Conservation (phyloP, 352 stramenopile species). For the Globisporangium cederbergense region DNA sequence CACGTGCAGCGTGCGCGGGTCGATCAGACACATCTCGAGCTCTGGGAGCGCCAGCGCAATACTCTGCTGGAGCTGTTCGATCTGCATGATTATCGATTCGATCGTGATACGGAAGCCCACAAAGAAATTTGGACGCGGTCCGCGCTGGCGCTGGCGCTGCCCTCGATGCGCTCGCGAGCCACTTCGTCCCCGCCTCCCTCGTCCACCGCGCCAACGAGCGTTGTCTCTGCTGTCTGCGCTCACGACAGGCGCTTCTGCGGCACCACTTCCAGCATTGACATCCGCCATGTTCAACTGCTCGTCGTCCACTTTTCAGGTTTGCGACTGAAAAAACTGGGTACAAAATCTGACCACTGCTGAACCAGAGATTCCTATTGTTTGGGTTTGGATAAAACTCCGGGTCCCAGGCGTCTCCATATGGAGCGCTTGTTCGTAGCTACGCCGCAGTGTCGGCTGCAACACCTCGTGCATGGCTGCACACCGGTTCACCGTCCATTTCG, state of each 20-base stretch:
- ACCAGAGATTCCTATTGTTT: no score
- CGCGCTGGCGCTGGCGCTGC: background rate
- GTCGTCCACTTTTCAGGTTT: no score
- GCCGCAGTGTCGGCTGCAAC: no score
- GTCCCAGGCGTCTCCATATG: no score
- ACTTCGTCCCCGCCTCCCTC: background rate
- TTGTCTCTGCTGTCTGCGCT: background rate
- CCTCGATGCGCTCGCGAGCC: background rate
- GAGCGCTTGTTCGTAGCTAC: no score
- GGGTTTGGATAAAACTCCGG: no score
- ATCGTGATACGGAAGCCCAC: slow-evolving; percentile 34
- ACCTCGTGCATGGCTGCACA: no score
- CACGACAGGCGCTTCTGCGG: background rate
- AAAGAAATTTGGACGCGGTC: slow-evolving; percentile 40
- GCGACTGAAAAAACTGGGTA: no score
- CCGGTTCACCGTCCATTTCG: no score
- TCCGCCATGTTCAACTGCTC: background rate
- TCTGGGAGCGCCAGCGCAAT: slow-evolving; percentile 27
- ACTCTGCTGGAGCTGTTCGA: slow-evolving; percentile 26
- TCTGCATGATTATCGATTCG: slow-evolving; percentile 14
- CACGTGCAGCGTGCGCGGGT: slow-evolving; percentile 40
- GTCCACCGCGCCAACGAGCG: background rate
- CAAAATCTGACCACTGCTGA: no score
- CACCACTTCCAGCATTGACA: background rate
- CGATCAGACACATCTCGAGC: slow-evolving; percentile 27